phyloP scores from a whole-genome alignment of 805 yeast genomes.

The Starmerella davenportii region DNA sequence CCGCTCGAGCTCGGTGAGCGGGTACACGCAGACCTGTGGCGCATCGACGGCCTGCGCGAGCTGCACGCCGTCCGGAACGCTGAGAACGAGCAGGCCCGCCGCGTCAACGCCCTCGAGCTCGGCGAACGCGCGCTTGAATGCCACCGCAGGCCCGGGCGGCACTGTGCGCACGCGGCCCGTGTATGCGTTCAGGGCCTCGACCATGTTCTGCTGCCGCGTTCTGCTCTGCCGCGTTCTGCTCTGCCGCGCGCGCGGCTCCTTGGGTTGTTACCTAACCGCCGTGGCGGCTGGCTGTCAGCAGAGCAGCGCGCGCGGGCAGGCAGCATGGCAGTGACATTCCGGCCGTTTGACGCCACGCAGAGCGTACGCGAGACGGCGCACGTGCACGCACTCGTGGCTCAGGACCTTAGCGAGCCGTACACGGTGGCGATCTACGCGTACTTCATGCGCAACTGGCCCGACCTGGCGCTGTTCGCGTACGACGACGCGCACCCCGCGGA shows the following conservation, averaged over 20 bases:
- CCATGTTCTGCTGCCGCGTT: too few relatives aligned
- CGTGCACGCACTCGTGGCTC: constrained; percentile 36
- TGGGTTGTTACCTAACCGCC: too few relatives aligned
- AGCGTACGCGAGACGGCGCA: constrained; percentile 21
- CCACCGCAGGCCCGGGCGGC: too few relatives aligned
- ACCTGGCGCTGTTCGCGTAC: constrained; percentile 40
- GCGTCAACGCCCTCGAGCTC: constrained; percentile 9
- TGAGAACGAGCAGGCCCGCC: constrained; percentile 18
- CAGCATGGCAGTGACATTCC: background rate
- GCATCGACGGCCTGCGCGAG: constrained; percentile 16
- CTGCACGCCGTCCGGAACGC: constrained; percentile 16
- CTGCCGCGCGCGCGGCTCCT: too few relatives aligned
- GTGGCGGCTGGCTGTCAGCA: too few relatives aligned
- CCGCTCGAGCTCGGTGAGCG: too few relatives aligned
- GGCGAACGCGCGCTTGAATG: constrained; percentile 13
- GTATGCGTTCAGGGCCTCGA: background rate
- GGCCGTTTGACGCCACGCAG: constrained; percentile 12
- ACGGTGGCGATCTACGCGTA: constrained; percentile 83
- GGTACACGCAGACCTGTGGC: constrained; percentile 17
- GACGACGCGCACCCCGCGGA: constrained; percentile 23
- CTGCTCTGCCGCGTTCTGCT: too few relatives aligned
- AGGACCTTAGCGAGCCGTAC: constrained; percentile 81
- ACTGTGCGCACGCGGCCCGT: too few relatives aligned
- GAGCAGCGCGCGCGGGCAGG: too few relatives aligned
- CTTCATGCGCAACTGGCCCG: constrained; percentile 82